These are phyloP conservation scores for Halenospora varia DNA, from an alignment of 495 filamentous ascomycete species.

Conservation along the genomic window DNA sequence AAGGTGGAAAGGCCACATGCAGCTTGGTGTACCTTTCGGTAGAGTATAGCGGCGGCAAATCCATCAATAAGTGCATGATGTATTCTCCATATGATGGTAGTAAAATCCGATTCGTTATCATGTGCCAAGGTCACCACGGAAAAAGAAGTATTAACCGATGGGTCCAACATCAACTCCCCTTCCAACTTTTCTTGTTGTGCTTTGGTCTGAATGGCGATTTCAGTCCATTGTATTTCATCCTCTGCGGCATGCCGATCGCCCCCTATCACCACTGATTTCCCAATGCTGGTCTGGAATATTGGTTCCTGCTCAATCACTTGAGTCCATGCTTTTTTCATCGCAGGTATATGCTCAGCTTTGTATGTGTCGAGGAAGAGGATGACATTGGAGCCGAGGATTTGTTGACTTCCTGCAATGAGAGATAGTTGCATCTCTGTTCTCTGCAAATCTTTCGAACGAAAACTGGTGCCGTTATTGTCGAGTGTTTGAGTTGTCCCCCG, in stretches of 20 bases:
- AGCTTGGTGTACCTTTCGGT: neutral
- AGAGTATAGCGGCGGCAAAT: neutral
- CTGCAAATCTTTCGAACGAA: too few species aligned
- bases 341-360: neutral
- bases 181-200: too few species aligned
- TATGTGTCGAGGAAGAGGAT: constrained; percentile 10
- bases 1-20: too few species aligned
- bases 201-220: too few species aligned
- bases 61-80: neutral
- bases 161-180: too few species aligned
- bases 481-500: too few species aligned
- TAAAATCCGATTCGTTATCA: too few species aligned
- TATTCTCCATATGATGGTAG: neutral
- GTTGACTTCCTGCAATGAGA: neutral
- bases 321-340: constrained; percentile 20
- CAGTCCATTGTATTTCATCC: too few species aligned
- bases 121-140: too few species aligned
- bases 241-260: too few species aligned
- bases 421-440: neutral
- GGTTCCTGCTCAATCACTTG: constrained; percentile 10
- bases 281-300: constrained; percentile 17
- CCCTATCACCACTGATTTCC: neutral
- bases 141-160: too few species aligned
- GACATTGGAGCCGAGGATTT: constrained; percentile 1
- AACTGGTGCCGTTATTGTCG: too few species aligned